phyloP scores from a whole-genome alignment of 176 grass and related monocot species.

The Elaeis guineensis region DNA sequence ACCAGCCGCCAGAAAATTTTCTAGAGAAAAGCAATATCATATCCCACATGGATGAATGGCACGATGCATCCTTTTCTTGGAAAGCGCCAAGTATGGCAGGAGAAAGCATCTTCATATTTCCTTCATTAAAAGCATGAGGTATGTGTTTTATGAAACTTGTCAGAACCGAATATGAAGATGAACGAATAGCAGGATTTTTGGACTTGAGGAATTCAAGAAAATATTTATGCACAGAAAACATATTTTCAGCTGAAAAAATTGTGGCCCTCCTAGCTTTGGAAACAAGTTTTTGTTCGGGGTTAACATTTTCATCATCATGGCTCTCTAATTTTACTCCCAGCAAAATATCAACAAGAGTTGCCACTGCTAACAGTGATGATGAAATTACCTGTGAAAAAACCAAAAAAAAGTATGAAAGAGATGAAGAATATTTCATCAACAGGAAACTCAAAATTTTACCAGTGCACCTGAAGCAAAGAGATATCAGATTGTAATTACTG shows the following conservation, averaged over 20 bases:
- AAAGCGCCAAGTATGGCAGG: conserved; percentile 62
- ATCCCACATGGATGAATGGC: conserved; percentile 90
- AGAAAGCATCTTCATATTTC: conserved; percentile 64
- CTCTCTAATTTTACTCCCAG: conserved; percentile 59
- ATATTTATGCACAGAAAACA: conserved; percentile 67
- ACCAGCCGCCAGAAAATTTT: conserved; percentile 80
- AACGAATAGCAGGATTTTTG: conserved; percentile 50
- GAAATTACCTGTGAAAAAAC: conserved; percentile 62
- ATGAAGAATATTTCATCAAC: background rate
- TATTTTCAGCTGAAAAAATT: conserved; percentile 57
- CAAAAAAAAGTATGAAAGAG: background rate
- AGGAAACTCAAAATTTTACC: background rate
- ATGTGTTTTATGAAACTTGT: conserved; percentile 81
- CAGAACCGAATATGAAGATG: conserved; percentile 65
- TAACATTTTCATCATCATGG: conserved; percentile 30
- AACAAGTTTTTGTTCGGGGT: conserved; percentile 44
- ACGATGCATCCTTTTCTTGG: conserved; percentile 67
- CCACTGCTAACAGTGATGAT: conserved; percentile 79
- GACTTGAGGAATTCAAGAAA: conserved; percentile 84
- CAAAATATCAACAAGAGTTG: conserved; percentile 87
- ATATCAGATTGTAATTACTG: too few relatives aligned
- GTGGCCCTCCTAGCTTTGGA: conserved; percentile 56
- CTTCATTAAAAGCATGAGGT: conserved; percentile 67
- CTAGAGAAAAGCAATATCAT: conserved; percentile 62
- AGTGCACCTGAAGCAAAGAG: background rate